A percentile compares a stretch with the other conserved stretches of the same genome.
Conservation (phyloP, 192 early-diverging fungal genomes). For the Lobosporangium transversale region DNA sequence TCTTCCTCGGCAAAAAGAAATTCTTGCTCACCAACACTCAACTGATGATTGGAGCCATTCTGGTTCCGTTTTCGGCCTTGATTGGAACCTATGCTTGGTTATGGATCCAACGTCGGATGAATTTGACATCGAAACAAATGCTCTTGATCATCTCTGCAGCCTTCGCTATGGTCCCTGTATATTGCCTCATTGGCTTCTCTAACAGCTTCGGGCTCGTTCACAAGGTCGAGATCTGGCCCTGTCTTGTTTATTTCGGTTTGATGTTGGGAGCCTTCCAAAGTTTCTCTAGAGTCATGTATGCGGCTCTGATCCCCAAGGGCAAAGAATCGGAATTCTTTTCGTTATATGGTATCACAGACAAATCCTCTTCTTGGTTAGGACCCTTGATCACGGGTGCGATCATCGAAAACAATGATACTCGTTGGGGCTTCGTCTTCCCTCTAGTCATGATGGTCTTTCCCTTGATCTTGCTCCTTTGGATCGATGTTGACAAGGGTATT, state of each 20-base stretch:
- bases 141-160: conserved; percentile 61
- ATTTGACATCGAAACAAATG: conserved; percentile 60
- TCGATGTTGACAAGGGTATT: conserved; percentile 68
- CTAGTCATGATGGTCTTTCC: conserved; percentile 64
- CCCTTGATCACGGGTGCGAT: conserved; percentile 77
- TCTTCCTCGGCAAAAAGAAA: conserved; percentile 66
- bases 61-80: conserved; percentile 64
- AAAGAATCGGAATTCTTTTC: conserved; percentile 77
- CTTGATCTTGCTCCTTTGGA: conserved; percentile 59
- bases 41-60: conserved; percentile 64
- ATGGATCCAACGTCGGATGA: conserved; percentile 61
- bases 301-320: conserved; percentile 71
- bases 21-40: conserved; percentile 59
- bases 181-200: conserved; percentile 71
- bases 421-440: conserved; percentile 66
- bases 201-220: conserved; percentile 62
- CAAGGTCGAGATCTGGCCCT: conserved; percentile 65
- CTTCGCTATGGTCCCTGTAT: conserved; percentile 67
- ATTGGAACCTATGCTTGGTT: conserved; percentile 68
- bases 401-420: conserved; percentile 62
- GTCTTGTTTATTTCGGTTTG: conserved; percentile 67
- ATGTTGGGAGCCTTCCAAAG: conserved; percentile 67
- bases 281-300: conserved; percentile 70
- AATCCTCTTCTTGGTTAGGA: conserved; percentile 78
- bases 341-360: conserved; percentile 76